Evolutionary conservation across 192 early-diverging fungal genomes (phyloP), one percentile per base, ranked within the genome.

Genomic region (Dispira parvispora): DNA sequence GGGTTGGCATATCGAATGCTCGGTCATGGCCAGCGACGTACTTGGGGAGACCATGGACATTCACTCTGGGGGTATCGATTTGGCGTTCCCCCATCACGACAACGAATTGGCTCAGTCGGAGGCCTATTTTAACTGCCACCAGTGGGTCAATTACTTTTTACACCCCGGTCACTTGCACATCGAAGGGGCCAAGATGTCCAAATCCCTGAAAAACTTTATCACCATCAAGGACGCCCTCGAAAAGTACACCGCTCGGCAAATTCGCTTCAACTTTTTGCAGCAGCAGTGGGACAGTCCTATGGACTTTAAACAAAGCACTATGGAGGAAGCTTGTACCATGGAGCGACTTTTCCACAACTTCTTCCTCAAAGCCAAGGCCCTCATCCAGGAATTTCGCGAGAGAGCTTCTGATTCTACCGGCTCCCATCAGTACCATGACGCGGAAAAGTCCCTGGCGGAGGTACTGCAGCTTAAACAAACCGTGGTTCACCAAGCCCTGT

Each of bases 1-100:
- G 9, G 96, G 96, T 42, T 99, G 96, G 96, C 96, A 99, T 67
- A 99, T 99, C 77, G 96, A 99, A 78, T 99, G 96, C 84, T 93
- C 90, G 23, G 96, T 85, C 43, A 99, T 99, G 96, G 93, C 93
- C 20, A 87, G 87, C 66, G 91, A 88, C 66, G 79, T 96, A 25
- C 71, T 97, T 57, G 93, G 91, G 18, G 73, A 82, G 43, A 78
- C 84, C 27, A 81, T 99, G 68, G 96, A 99, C 67, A 87, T 99
- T 61, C 96, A 99, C 75, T 83, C 87, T 45, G 96, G 96, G 61
- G 96, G 96, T 45, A 86, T 88, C 56, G 96, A 99, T 76, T 71
- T 99, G 46, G 85, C 85, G 0, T 99, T 99, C 80, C 96, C 96
- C 55, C 96, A 99, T 70, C 96, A 99, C 76, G 94, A 97, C 71